Conservation (phyloP, 2,329 filamentous ascomycete species). For the Pestalotiopsis sp. region DNA sequence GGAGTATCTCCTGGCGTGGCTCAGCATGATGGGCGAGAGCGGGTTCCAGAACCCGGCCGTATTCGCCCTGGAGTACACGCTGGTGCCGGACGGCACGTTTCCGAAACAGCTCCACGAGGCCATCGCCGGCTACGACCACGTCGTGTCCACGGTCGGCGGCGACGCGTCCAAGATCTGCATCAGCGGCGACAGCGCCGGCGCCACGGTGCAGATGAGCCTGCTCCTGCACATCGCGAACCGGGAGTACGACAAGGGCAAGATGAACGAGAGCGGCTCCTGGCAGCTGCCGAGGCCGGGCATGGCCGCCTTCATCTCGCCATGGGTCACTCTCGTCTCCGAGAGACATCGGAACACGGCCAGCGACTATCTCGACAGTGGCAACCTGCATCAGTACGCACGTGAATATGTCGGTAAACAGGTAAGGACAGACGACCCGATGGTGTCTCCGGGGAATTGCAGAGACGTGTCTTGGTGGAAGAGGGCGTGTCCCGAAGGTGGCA, state of each 20-base stretch:
- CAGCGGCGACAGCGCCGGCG: slow-evolving; percentile 80
- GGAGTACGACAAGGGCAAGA: slow-evolving; percentile 31
- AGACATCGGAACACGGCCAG: slow-evolving; percentile 70
- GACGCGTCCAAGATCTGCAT: slow-evolving; percentile 69
- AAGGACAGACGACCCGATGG: slow-evolving; percentile 54
- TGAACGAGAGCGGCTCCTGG: slow-evolving; percentile 36
- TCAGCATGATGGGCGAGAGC: slow-evolving; percentile 62
- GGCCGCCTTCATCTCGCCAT: slow-evolving; percentile 78
- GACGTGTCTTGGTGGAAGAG: slow-evolving; percentile 68
- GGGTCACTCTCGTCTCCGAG: slow-evolving; percentile 72
- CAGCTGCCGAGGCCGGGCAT: slow-evolving; percentile 45
- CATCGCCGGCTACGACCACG: slow-evolving; percentile 70
- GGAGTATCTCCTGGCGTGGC: slow-evolving; percentile 78
- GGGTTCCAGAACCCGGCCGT: slow-evolving; percentile 78
- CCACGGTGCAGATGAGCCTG: slow-evolving; percentile 71
- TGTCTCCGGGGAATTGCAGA: slow-evolving; percentile 73
- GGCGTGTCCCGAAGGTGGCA: slow-evolving; percentile 67
- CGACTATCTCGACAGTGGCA: slow-evolving; percentile 73
- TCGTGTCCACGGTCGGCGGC: slow-evolving; percentile 57
- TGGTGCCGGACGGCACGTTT: slow-evolving; percentile 75
- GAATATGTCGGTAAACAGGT: slow-evolving; percentile 63
- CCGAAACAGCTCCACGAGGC: slow-evolving; percentile 75
- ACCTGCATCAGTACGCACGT: slow-evolving; percentile 69
- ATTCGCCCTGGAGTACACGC: slow-evolving; percentile 78
- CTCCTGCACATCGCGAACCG: slow-evolving; percentile 65